Conservation (phyloP, 2,329 filamentous ascomycete species). For the Arachnomyces sp. region DNA sequence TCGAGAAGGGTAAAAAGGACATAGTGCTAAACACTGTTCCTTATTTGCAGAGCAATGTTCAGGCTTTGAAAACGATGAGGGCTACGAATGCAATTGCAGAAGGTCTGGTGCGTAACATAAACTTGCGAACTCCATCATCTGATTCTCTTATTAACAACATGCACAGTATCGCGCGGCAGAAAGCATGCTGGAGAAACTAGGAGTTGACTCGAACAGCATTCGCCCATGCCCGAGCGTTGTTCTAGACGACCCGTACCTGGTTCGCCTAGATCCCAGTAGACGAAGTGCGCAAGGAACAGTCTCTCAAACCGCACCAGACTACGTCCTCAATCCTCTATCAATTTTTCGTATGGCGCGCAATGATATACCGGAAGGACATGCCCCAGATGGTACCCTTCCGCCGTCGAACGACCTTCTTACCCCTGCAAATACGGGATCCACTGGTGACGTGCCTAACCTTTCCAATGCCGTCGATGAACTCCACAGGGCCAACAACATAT, state of each 20-base stretch:
- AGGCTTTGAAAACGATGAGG: conserved; percentile 15
- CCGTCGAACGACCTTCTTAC: conserved; percentile 13
- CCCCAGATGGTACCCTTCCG: conserved; percentile 13
- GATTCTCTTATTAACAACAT: no score
- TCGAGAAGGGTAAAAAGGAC: conserved; percentile 10
- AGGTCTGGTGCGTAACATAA: conserved; percentile 14
- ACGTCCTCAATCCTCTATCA: conserved; percentile 20
- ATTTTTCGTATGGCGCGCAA: conserved; percentile 21
- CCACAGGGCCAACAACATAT: no score
- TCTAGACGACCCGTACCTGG: no score
- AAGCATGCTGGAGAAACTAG: no score
- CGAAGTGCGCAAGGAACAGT: no score
- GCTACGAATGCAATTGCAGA: conserved; percentile 16
- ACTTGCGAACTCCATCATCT: conserved; percentile 20
- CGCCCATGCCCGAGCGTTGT: no score
- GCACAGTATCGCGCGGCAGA: no score
- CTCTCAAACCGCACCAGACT: no score
- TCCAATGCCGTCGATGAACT: no score
- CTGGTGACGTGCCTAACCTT: conserved; percentile 1
- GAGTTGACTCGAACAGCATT: no score
- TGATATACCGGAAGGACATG: conserved; percentile 19
- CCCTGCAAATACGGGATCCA: conserved; percentile 9
- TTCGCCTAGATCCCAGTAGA: no score
- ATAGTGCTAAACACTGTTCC: conserved; percentile 24
- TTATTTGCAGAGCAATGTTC: conserved; percentile 16